Conservation (phyloP, 2,329 filamentous ascomycete species). For the Magnaporthales sp. region DNA sequence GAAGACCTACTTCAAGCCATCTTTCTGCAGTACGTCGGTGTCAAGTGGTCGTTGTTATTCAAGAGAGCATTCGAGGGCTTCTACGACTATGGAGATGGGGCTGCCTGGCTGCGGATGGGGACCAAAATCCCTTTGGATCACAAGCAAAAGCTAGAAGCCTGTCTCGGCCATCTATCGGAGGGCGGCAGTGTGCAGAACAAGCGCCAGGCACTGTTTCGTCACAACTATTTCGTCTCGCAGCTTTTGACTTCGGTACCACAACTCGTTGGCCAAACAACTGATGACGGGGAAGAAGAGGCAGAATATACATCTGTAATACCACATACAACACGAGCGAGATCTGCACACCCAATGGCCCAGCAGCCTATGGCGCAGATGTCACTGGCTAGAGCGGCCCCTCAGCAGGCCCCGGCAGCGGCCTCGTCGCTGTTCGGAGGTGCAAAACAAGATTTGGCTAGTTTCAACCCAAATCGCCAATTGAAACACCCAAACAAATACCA, state of each 20-base stretch:
- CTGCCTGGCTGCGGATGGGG: constrained; percentile 25
- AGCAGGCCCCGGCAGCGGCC: too few species aligned
- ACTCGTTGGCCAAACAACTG: constrained; percentile 5
- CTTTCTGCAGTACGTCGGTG: constrained; percentile 40
- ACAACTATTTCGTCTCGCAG: constrained; percentile 36
- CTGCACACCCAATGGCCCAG: neutral
- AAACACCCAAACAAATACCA: too few species aligned
- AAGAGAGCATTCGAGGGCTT: constrained; percentile 25
- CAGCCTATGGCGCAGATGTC: neutral
- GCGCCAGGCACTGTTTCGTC: constrained; percentile 23
- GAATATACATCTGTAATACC: constrained; percentile 15
- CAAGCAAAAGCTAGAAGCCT: constrained; percentile 22
- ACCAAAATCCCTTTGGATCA: constrained; percentile 22
- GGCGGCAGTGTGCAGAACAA: constrained; percentile 17
- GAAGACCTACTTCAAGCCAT: constrained; percentile 42
- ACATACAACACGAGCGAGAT: too few species aligned
- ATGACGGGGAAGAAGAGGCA: constrained; percentile 30
- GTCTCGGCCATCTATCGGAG: constrained; percentile 19
- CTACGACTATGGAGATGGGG: constrained; percentile 27
- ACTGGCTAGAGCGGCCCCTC: too few species aligned
- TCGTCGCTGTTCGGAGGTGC: too few species aligned
- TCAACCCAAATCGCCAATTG: too few species aligned
- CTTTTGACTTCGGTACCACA: constrained; percentile 25
- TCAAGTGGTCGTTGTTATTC: constrained; percentile 35
- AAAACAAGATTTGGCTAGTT: too few species aligned